Evolutionary conservation across 352 stramenopile genomes (phyloP).

Genomic region (Phytophthora uliginosa): DNA sequence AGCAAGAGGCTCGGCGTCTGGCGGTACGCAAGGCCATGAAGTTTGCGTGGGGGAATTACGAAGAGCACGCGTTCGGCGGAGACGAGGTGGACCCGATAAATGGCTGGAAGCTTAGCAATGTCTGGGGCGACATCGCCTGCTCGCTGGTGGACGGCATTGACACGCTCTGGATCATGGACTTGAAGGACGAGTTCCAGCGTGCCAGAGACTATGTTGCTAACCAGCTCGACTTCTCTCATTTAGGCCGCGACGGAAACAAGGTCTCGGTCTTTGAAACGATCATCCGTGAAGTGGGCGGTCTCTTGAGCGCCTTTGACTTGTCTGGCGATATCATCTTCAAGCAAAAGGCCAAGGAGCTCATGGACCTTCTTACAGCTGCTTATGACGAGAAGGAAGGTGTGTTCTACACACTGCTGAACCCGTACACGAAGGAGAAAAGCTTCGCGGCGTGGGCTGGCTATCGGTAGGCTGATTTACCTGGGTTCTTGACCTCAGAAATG

Average conservation of each 20-base stretch:
- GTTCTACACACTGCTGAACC: slow-evolving; percentile 92
- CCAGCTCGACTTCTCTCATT: slow-evolving; percentile 85
- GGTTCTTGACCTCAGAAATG: not conserved
- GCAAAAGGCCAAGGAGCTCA: slow-evolving; percentile 94
- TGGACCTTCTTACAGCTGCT: slow-evolving; percentile 88
- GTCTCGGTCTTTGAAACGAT: slow-evolving; percentile 99
- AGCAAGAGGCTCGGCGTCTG: slow-evolving; percentile 55
- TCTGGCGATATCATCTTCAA: slow-evolving; percentile 91
- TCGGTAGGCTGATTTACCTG: slow-evolving; percentile 24
- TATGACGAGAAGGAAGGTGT: slow-evolving; percentile 93
- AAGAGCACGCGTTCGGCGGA: slow-evolving; percentile 94
- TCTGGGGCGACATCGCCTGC: slow-evolving; percentile 93
- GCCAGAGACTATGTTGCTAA: slow-evolving; percentile 90
- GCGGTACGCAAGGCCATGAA: slow-evolving; percentile 76
- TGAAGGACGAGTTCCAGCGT: slow-evolving; percentile 93
- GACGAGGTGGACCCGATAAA: slow-evolving; percentile 95
- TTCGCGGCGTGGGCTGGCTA: slow-evolving; percentile 56
- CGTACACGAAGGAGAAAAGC: slow-evolving; percentile 69
- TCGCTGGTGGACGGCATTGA: slow-evolving; percentile 97
- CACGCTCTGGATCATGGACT: slow-evolving; percentile 98
- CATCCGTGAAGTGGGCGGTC: slow-evolving; percentile 97
- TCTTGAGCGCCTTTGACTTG: slow-evolving; percentile 97
- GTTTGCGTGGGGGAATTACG: slow-evolving; percentile 92
- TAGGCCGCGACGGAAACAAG: slow-evolving; percentile 59
- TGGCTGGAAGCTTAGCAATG: slow-evolving; percentile 69